phyloP scores from a whole-genome alignment of 805 yeast genomes.

The Candida dajiaensis region DNA sequence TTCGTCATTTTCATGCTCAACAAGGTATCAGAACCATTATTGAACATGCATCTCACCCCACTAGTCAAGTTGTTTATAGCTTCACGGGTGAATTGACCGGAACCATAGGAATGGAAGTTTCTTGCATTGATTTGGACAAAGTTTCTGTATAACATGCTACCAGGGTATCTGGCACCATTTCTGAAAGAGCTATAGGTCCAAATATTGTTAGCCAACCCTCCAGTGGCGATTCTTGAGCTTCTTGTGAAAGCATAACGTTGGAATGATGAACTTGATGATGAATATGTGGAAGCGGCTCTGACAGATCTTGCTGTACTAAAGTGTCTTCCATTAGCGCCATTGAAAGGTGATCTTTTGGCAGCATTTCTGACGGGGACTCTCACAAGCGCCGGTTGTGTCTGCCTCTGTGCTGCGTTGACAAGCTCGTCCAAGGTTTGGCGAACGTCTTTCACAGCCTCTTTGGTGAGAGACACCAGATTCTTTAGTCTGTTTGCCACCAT shows the following conservation, averaged over 20 bases:
- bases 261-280: conserved; percentile 5
- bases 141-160: conserved; percentile 27
- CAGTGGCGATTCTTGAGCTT: background rate
- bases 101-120: conserved; percentile 33
- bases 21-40: conserved; percentile 26
- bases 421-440: conserved; percentile 44
- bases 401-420: conserved; percentile 26
- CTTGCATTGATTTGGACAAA: conserved; percentile 32
- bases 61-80: conserved; percentile 54
- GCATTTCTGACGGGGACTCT: conserved; percentile 34
- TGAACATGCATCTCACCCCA: conserved; percentile 35
- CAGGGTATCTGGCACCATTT: conserved; percentile 23
- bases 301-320: conserved; percentile 17
- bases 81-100: conserved; percentile 37
- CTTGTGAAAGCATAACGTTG: conserved; percentile 2
- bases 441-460: conserved; percentile 40
- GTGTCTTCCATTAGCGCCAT: conserved; percentile 18
- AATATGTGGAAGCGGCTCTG: conserved; percentile 8
- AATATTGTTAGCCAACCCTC: conserved; percentile 9
- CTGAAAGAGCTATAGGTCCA: conserved; percentile 24
- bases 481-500: conserved; percentile 32
- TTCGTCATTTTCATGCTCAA: conserved; percentile 15
- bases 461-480: conserved; percentile 40
- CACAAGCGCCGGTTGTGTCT: conserved; percentile 31
- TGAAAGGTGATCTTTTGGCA: conserved; percentile 11